Evolutionary conservation across 768 basidiomycete genomes (phyloP), one percentile per base, ranked within the genome.

Genomic region (Boletus insuetus): DNA sequence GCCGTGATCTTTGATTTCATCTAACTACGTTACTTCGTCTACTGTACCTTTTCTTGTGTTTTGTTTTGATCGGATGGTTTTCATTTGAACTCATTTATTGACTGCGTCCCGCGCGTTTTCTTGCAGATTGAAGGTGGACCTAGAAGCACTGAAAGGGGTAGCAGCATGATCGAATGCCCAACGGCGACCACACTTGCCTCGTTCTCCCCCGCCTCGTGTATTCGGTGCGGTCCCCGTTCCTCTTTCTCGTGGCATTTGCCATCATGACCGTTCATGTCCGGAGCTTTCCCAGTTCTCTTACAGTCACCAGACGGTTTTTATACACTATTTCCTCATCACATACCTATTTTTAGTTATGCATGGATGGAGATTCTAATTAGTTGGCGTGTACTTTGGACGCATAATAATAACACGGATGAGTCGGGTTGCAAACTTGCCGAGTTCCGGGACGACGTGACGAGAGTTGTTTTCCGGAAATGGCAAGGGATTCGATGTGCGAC

Each of bases 91-190:
- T 71, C 50, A 71, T 71, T 75, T 74, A 77, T 74, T 77, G 63
- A 76, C 72, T 66, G 58, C 38, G 16, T 53, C 49, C 45, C 49
- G 59, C 58, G 57, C 50, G 60, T 60, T 67, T 67, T 59, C 63
- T 64, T 70, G 54, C 74, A 90, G 88, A 76, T 75, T 89, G 69
- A 84, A 85, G 60, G 85, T 82, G 69, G 87, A 90, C 59, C 59
- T 87, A 58, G 83, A 80, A 47, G 75, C 78, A 64, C 60, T 77
- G 58, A 75, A 77, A 62, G 58, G 69, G 49, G 63, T 69, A 56
- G 58, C 62, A 35, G 43, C 72, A 46, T 61, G 62, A 60, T 57
- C 64, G 55, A 62, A 61, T n/a, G n/a, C 54, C 42, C 53, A 54
- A 58, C 29, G 52, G 45, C 43, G 52, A 49, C 49, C 34, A 31